Evolutionary conservation across 257 asterid genomes (phyloP), one percentile per base, ranked within the genome.

Genomic region (Solanum neorickii): DNA sequence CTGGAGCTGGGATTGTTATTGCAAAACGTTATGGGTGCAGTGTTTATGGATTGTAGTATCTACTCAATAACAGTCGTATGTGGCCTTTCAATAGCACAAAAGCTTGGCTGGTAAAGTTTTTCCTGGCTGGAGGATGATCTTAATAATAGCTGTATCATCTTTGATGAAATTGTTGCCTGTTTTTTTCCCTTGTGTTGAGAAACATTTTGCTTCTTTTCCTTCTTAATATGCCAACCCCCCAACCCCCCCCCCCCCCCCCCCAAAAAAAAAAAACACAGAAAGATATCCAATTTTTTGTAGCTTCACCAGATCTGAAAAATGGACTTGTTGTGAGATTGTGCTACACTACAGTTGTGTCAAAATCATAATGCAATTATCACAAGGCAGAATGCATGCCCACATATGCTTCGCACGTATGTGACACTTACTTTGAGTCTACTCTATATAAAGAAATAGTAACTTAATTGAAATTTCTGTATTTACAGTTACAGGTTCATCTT

Each of bases 41-140:
- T 93, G 90, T 89, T 93, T 62, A 92, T 97, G 89, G 99, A 97
- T 88, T 89, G 93, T 74, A 88, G 98, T 83, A 76, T 97, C 84
- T 97, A 94, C 86, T 91, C 92, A 0, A 89, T 94, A 47, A 90
- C 93, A 89, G 94, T 97, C 66, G 37, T 94, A 20, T 90, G 93
- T 86, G 91, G 93, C 86, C 88, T 91, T 85, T 90, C 93, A 62
- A 27, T 93, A 62, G 89, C 88, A 41, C 87, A 70, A 52, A 60
- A 60, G 86, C 89, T 93, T 5, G 92, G 92, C 84, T 90, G 88
- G 91, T 92, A 85, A 87, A 86, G 0, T 42, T 42, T 75, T 41
- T 56, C 74, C 29, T 49, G 69, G 69, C 69, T 82, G 47, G 85
- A 49, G 69, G 85, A 82, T 82, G 85, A 82, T 82, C 12, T 23